A percentile compares a stretch with the other conserved stretches of the same genome.
phyloP scores from a whole-genome alignment of 2,329 filamentous ascomycete species.

The Didymella lethalis region DNA sequence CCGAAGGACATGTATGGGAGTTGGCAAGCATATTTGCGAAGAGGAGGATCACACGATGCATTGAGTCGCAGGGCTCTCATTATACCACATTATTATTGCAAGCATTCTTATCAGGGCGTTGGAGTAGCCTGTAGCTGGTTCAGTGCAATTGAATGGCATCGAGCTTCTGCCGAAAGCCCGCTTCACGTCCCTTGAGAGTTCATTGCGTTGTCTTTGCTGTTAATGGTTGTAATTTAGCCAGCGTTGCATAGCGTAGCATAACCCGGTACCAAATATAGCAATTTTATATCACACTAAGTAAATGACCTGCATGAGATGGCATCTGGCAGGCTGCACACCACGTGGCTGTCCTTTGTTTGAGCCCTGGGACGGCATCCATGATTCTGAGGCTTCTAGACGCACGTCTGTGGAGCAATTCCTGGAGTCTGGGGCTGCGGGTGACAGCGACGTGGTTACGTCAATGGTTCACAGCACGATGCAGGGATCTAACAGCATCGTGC shows the following conservation, averaged over 20 bases:
- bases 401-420: slow-evolving; percentile 12
- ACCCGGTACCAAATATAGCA: slow-evolving; percentile 11
- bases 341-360: slow-evolving; percentile 12
- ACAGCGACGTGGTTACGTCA: slow-evolving; percentile 18
- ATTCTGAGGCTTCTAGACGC: slow-evolving; percentile 7
- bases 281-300: background rate
- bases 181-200: slow-evolving; percentile 1
- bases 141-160: slow-evolving; percentile 32
- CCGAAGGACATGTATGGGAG: slow-evolving; percentile 38
- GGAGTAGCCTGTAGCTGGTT: slow-evolving; percentile 24
- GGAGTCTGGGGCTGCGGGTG: slow-evolving; percentile 13
- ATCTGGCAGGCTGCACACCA: slow-evolving; percentile 2
- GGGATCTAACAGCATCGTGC: slow-evolving; percentile 14
- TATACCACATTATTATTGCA: slow-evolving; percentile 44
- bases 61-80: slow-evolving; percentile 24
- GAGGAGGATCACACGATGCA: slow-evolving; percentile 24
- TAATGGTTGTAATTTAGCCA: slow-evolving; percentile 13
- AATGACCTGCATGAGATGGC: background rate
- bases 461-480: slow-evolving; percentile 9
- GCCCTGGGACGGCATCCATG: background rate
- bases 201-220: slow-evolving; percentile 2
- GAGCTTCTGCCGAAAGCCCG: slow-evolving; percentile 11
- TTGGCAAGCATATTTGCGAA: slow-evolving; percentile 29
- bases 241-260: slow-evolving; percentile 19
- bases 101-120: slow-evolving; percentile 32